A percentile compares a stretch with the other conserved stretches of the same genome.
phyloP scores from a whole-genome alignment of 1,139 yeast species.

The Geotrichum klebahnii region DNA sequence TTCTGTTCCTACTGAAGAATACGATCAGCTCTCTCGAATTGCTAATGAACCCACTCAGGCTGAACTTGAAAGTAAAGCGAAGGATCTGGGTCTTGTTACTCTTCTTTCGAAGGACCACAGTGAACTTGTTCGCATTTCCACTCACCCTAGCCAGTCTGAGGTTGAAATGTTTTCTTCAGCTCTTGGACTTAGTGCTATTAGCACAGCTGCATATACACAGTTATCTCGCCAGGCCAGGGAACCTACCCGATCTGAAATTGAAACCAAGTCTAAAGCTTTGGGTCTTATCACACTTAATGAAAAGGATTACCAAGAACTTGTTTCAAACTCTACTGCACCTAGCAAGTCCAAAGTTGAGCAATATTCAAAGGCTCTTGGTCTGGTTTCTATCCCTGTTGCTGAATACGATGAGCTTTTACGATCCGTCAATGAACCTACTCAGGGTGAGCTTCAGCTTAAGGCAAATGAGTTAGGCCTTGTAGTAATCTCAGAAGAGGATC shows the following conservation, averaged over 20 bases:
- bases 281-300: conserved; percentile 28
- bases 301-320: conserved; percentile 6
- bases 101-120: conserved; percentile 30
- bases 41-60: conserved; percentile 29
- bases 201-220: conserved; percentile 25
- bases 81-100: conserved; percentile 39
- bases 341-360: conserved; percentile 18
- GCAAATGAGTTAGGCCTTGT: conserved; percentile 28
- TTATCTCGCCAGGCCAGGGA: conserved; percentile 12
- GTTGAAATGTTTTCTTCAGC: conserved; percentile 29
- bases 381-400: conserved; percentile 28
- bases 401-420: conserved; percentile 8
- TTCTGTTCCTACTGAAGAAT: conserved; percentile 40
- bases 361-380: conserved; percentile 1
- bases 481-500: conserved; percentile 26
- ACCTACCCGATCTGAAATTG: conserved; percentile 20
- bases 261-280: background rate
- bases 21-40: conserved; percentile 27
- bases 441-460: conserved; percentile 25
- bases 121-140: conserved; percentile 14
- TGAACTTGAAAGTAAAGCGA: conserved; percentile 39
- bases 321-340: conserved; percentile 14
- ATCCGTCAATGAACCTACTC: conserved; percentile 18
- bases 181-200: conserved; percentile 34
- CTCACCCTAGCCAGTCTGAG: conserved; percentile 26